phyloP scores from a whole-genome alignment of 805 yeast species.

The Pichia insulana region DNA sequence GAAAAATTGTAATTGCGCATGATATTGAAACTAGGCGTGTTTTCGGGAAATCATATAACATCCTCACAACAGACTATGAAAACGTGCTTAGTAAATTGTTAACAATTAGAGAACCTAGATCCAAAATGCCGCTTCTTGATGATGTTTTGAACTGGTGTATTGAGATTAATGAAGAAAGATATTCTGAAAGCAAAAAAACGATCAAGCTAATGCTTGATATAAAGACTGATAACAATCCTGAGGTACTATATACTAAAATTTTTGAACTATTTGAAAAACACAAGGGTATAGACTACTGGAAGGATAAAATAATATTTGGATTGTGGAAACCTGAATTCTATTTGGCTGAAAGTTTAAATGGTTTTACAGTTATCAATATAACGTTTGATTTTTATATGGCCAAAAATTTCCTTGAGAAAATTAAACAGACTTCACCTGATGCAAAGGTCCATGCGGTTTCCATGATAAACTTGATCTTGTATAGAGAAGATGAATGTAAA shows the following conservation, averaged over 20 bases:
- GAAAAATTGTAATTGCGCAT: slow-evolving; percentile 28
- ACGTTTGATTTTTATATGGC: slow-evolving; percentile 20
- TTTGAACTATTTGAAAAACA: slow-evolving; percentile 16
- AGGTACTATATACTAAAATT: slow-evolving; percentile 19
- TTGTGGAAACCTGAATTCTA: slow-evolving; percentile 28
- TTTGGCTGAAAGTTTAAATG: slow-evolving; percentile 18
- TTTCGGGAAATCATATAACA: slow-evolving; percentile 23
- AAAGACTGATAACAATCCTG: slow-evolving; percentile 26
- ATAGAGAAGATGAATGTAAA: slow-evolving; percentile 14
- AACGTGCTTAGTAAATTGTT: slow-evolving; percentile 22
- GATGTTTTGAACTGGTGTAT: slow-evolving; percentile 28
- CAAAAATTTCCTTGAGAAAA: slow-evolving; percentile 15
- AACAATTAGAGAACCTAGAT: slow-evolving; percentile 27
- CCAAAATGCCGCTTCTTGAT: slow-evolving; percentile 25
- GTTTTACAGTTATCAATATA: slow-evolving; percentile 25
- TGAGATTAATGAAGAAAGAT: slow-evolving; percentile 26
- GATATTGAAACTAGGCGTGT: slow-evolving; percentile 27
- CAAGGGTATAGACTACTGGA: slow-evolving; percentile 25
- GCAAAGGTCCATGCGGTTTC: slow-evolving; percentile 20
- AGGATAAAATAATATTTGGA: slow-evolving; percentile 29
- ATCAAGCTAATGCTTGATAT: slow-evolving; percentile 35
- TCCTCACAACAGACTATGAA: slow-evolving; percentile 21
- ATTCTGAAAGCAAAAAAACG: slow-evolving; percentile 29
- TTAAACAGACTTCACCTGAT: slow-evolving; percentile 11
- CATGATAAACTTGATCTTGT: slow-evolving; percentile 17